A percentile compares a stretch with the other conserved stretches of the same genome.
phyloP scores from a whole-genome alignment of 768 basidiomycete species.

The Zangia roseola region DNA sequence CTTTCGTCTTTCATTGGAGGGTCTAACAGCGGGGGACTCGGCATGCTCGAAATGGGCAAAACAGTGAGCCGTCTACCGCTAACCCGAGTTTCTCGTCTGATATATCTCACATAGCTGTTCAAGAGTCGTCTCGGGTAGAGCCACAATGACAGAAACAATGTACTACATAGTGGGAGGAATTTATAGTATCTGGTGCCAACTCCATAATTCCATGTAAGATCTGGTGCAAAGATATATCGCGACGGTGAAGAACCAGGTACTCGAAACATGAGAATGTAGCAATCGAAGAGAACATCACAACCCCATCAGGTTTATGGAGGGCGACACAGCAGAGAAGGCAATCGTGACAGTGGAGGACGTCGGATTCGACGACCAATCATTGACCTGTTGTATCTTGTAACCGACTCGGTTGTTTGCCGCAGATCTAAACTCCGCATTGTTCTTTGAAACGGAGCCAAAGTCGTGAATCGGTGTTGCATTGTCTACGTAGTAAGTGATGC shows the following conservation, averaged over 20 bases:
- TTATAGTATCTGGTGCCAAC: not conserved
- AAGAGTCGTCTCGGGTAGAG: constrained; percentile 13
- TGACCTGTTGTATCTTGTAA: no score
- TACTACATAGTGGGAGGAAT: not conserved
- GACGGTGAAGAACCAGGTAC: not conserved
- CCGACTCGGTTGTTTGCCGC: no score
- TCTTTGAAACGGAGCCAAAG: no score
- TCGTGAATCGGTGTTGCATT: no score
- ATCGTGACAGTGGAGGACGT: no score
- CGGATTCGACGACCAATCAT: no score
- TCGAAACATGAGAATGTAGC: no score
- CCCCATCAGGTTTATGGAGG: no score
- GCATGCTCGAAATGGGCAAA: constrained; percentile 47
- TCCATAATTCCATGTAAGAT: not conserved
- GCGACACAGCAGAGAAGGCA: no score
- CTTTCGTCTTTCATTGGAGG: constrained; percentile 47
- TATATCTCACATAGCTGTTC: constrained; percentile 7
- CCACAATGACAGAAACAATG: not conserved
- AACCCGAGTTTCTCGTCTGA: not conserved
- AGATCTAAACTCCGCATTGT: no score
- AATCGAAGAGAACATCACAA: not conserved
- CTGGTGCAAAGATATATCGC: no score
- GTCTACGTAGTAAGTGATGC: no score
- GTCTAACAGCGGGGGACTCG: constrained; percentile 66
- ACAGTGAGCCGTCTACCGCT: constrained; percentile 40